These are phyloP conservation scores for Aspergillus fischeri DNA, from an alignment of 2,329 filamentous ascomycete genomes.

Conservation along the genomic window DNA sequence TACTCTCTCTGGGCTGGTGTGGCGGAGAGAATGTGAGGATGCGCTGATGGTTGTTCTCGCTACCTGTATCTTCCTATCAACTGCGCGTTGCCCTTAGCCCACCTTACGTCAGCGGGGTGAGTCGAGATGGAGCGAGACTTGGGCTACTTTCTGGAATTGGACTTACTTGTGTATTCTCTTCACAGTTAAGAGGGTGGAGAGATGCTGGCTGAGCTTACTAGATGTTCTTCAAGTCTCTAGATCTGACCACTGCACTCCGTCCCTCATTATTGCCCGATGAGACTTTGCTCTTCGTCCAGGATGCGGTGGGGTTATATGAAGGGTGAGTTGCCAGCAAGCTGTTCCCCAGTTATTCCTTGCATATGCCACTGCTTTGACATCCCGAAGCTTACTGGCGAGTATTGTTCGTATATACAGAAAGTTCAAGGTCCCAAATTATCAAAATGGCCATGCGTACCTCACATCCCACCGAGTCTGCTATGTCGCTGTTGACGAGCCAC, in stretches of 20 bases:
- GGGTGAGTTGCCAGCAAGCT: constrained; percentile 59
- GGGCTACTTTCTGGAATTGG: not conserved
- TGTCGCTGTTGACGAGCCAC: constrained; percentile 80
- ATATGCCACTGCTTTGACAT: not conserved
- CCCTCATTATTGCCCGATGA: constrained; percentile 91
- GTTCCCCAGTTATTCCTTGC: constrained; percentile 2
- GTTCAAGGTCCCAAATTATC: constrained; percentile 88
- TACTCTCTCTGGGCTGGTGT: not conserved
- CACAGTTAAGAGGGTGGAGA: constrained; percentile 10
- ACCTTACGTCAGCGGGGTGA: not conserved
- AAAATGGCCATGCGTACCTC: constrained; percentile 93
- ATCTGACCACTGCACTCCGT: constrained; percentile 93
- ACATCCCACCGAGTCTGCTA: constrained; percentile 96
- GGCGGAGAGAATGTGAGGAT: not conserved
- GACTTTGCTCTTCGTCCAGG: constrained; percentile 91
- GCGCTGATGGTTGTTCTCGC: not conserved
- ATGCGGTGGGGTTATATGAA: constrained; percentile 95
- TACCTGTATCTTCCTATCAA: not conserved
- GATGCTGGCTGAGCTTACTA: constrained; percentile 50
- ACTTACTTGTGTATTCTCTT: constrained; percentile 9
- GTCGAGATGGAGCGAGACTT: not conserved
- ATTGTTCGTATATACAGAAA: constrained; percentile 56
- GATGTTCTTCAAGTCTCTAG: constrained; percentile 96
- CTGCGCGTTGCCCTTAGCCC: not conserved
- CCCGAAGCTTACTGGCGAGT: constrained; percentile 16